phyloP scores from a whole-genome alignment of 345 rosid genomes.

The Populus simonii region DNA sequence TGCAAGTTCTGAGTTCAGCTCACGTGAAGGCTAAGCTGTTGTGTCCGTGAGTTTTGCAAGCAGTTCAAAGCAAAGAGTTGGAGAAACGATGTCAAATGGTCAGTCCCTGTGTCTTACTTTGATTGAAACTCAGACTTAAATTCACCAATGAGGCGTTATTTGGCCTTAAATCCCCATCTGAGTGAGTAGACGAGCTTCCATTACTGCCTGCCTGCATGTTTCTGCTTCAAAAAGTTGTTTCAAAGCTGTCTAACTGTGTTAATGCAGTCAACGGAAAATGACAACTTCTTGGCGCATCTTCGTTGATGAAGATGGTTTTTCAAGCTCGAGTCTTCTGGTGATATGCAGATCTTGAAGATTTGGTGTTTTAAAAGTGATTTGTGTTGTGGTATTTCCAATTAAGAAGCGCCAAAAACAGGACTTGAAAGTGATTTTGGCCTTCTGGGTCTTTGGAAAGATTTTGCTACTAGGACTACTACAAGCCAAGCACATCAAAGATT shows the following conservation, averaged over 20 bases:
- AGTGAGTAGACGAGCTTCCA: neutral
- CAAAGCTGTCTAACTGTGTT: neutral
- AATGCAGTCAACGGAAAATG: neutral
- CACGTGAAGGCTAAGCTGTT: slow-evolving; percentile 46
- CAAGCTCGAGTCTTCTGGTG: neutral
- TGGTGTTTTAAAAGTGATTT: slow-evolving; percentile 12
- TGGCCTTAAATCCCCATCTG: neutral
- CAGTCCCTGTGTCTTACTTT: neutral
- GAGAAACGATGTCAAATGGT: slow-evolving; percentile 34
- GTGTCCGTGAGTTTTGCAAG: slow-evolving; percentile 42
- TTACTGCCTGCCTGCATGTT: neutral
- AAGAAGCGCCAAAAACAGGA: slow-evolving; percentile 9
- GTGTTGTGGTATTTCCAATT: neutral
- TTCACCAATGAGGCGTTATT: neutral
- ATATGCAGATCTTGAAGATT: slow-evolving; percentile 1
- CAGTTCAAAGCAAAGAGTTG: slow-evolving; percentile 26
- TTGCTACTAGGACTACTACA: neutral
- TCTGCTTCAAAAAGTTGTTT: neutral
- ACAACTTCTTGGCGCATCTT: neutral
- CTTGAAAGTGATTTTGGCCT: neutral
- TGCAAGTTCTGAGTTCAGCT: slow-evolving; percentile 35
- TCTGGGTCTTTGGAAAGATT: neutral
- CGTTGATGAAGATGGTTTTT: neutral
- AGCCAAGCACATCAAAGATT: neutral
- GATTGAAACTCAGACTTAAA: neutral